Conservation (phyloP, 805 yeast species). For the Scheffersomyces coipomensis region DNA sequence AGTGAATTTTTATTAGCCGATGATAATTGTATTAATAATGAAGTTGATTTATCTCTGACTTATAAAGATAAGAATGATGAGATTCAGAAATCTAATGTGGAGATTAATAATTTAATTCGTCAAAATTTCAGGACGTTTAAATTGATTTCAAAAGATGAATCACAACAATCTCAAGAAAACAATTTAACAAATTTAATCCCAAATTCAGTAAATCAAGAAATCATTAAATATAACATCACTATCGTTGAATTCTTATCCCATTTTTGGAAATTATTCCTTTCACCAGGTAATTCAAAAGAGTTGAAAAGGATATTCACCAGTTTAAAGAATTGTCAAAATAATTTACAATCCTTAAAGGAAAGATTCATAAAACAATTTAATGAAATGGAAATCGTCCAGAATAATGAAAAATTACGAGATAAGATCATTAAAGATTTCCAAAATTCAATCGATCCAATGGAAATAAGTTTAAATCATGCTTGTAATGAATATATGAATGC, state of each 20-base stretch:
- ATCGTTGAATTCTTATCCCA: conserved; percentile 42
- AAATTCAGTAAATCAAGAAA: conserved; percentile 25
- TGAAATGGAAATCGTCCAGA: conserved; percentile 21
- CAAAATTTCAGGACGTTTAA: conserved; percentile 34
- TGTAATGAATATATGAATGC: conserved; percentile 33
- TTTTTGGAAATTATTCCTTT: conserved; percentile 39
- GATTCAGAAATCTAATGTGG: conserved; percentile 30
- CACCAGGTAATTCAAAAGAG: conserved; percentile 29
- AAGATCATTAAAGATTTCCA: conserved; percentile 31
- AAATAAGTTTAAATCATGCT: conserved; percentile 32
- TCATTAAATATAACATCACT: conserved; percentile 37
- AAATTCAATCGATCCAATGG: conserved; percentile 30
- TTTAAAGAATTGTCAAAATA: conserved; percentile 32
- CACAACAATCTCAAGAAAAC: conserved; percentile 2
- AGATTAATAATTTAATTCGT: conserved; percentile 29
- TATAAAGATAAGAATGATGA: conserved; percentile 24
- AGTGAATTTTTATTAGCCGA: conserved; percentile 14
- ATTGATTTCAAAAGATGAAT: conserved; percentile 10
- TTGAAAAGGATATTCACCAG: conserved; percentile 36
- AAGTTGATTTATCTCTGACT: conserved; percentile 22
- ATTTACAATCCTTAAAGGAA: conserved; percentile 25
- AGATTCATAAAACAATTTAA: conserved; percentile 16
- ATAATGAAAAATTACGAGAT: conserved; percentile 31
- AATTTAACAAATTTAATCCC: conserved; percentile 19
- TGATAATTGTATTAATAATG: conserved; percentile 12